Percentiles rank a stretch among this genome's conserved stretches.
These are phyloP conservation scores for Fusarium chaquense DNA, from an alignment of 2,329 filamentous ascomycete species.

Conservation along the genomic window DNA sequence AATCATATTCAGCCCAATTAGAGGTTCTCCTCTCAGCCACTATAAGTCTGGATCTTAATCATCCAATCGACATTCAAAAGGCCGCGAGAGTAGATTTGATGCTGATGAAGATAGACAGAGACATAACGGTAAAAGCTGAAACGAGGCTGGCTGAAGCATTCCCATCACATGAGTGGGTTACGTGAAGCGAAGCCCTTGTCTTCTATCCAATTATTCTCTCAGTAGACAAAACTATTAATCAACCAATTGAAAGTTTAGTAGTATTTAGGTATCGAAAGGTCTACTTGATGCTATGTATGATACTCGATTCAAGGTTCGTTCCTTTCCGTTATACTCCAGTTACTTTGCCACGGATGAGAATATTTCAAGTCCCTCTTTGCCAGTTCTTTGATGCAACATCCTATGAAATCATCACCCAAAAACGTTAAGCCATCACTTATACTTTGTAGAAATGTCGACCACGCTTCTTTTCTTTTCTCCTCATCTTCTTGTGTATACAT, in stretches of 20 bases:
- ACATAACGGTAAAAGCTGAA: neutral
- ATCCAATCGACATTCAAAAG: neutral
- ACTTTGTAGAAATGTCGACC: neutral
- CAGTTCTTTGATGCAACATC: neutral
- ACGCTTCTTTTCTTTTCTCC: accelerated
- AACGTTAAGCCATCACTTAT: neutral
- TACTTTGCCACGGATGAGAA: too few species aligned
- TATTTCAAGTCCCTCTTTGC: neutral
- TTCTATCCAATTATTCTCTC: too few species aligned
- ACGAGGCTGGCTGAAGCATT: neutral
- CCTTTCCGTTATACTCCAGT: too few species aligned
- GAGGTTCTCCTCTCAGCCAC: neutral
- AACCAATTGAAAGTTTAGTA: too few species aligned
- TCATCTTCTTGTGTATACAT: accelerated
- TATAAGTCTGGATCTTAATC: neutral
- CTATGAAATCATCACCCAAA: neutral
- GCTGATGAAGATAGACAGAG: neutral
- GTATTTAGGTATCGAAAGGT: too few species aligned
- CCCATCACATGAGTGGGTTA: neutral
- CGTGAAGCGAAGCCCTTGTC: too few species aligned
- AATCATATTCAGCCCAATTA: neutral
- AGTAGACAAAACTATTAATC: too few species aligned
- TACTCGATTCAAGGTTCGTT: too few species aligned
- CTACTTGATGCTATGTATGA: too few species aligned
- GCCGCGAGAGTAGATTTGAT: too few species aligned